phyloP scores from a whole-genome alignment of 768 basidiomycete species.

The Amanita jacksonii region DNA sequence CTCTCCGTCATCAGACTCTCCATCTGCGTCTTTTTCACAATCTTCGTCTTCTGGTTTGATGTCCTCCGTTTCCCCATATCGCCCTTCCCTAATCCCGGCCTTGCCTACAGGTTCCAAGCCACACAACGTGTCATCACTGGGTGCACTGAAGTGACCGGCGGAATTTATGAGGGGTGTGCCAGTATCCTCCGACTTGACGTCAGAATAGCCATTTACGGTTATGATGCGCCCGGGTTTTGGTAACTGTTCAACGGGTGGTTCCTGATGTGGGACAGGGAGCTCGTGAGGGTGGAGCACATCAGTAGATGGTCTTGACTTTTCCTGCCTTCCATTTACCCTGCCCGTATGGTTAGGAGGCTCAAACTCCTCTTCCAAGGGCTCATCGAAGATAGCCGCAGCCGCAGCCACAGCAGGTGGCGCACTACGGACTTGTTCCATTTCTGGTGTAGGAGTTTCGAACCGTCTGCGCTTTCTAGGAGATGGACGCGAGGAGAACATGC shows the following conservation, averaged over 20 bases:
- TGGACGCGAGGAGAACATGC: constrained; percentile 10
- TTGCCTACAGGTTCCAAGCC: constrained; percentile 19
- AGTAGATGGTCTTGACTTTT: neutral
- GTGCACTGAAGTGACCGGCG: constrained; percentile 45
- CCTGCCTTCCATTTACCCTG: neutral
- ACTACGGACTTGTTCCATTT: constrained; percentile 15
- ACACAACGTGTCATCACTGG: constrained; percentile 45
- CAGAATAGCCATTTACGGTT: constrained; percentile 14
- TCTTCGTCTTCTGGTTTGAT: constrained; percentile 33
- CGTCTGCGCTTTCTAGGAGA: constrained; percentile 34
- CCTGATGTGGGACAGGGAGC: no score
- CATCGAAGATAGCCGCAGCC: constrained; percentile 8
- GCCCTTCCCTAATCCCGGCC: constrained; percentile 5
- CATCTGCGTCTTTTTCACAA: constrained; percentile 29
- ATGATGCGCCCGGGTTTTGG: no score
- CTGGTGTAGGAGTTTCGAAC: constrained; percentile 28
- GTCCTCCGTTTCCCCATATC: constrained; percentile 24
- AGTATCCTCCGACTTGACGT: constrained; percentile 43
- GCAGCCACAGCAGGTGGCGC: neutral
- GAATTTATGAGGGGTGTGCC: constrained; percentile 39
- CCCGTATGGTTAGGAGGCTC: no score
- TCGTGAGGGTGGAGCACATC: no score
- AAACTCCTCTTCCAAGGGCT: constrained; percentile 7
- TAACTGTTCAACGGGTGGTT: no score
- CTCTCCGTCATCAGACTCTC: constrained; percentile 13